phyloP scores from a whole-genome alignment of 805 yeast genomes.

The Starmerella sp. region DNA sequence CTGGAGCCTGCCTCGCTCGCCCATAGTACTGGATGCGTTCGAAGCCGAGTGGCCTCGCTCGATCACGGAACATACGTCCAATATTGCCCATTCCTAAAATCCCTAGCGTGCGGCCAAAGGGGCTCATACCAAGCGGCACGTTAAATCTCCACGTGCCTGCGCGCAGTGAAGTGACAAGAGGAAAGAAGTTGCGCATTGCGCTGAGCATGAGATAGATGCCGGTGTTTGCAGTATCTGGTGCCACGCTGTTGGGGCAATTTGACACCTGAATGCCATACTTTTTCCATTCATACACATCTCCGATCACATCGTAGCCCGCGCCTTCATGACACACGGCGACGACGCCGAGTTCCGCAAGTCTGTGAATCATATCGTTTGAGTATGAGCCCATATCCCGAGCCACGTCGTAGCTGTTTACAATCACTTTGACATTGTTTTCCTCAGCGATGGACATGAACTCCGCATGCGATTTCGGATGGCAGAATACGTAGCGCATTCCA shows the following conservation, averaged over 20 bases:
- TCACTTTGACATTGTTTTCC: conserved; percentile 9
- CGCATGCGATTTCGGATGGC: conserved; percentile 8
- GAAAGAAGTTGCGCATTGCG: conserved; percentile 38
- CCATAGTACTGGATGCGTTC: conserved; percentile 40
- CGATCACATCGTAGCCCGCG: conserved; percentile 47
- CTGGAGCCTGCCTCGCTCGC: conserved; percentile 36
- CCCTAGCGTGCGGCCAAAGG: conserved; percentile 41
- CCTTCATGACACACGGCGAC: conserved; percentile 40
- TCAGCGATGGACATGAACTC: conserved; percentile 14
- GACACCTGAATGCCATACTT: conserved; percentile 37
- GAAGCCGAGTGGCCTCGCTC: conserved; percentile 40
- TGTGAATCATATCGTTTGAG: conserved; percentile 15
- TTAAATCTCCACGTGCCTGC: conserved; percentile 40
- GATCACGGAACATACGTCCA: conserved; percentile 43
- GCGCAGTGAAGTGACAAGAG: conserved; percentile 34
- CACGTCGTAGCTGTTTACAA: conserved; percentile 17
- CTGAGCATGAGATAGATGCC: conserved; percentile 39
- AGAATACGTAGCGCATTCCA: conserved; percentile 6
- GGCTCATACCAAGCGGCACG: conserved; percentile 37
- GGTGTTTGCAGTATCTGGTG: conserved; percentile 46
- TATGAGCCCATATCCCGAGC: conserved; percentile 18
- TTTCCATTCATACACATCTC: conserved; percentile 35
- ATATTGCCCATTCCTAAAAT: conserved; percentile 55
- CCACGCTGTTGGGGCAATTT: conserved; percentile 42
- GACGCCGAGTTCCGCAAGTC: conserved; percentile 16